These are phyloP conservation scores for Colletotrichum somersetense DNA, from an alignment of 2,329 filamentous ascomycete species.

Conservation along the genomic window DNA sequence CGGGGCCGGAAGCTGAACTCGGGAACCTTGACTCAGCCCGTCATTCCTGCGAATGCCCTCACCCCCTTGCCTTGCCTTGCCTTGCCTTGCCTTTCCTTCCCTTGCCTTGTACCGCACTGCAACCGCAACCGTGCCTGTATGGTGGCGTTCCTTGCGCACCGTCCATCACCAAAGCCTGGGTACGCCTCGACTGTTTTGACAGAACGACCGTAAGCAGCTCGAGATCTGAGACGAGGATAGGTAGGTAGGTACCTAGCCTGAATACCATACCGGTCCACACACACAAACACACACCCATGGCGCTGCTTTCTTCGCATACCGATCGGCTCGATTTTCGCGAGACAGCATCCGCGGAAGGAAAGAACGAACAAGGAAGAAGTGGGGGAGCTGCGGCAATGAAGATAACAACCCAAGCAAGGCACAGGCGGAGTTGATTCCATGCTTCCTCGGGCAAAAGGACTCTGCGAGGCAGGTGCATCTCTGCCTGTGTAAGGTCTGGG, in stretches of 20 bases:
- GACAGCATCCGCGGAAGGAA: not conserved
- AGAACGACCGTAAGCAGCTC: not conserved
- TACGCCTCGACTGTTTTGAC: conserved; percentile 2
- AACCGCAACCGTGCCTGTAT: not conserved
- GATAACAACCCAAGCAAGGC: not conserved
- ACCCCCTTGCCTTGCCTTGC: not conserved
- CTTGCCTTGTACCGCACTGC: not conserved
- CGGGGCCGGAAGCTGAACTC: conserved; percentile 1
- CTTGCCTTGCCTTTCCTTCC: not conserved
- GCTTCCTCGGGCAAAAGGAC: not conserved
- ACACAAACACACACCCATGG: not conserved
- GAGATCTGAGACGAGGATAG: not conserved
- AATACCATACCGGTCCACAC: not conserved
- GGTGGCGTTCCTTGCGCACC: not conserved
- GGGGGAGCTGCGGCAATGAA: not conserved
- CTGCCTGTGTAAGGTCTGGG: not conserved
- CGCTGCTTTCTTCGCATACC: not conserved
- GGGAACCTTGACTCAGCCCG: conserved; percentile 5
- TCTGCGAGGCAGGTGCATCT: not conserved
- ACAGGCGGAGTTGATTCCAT: not conserved
- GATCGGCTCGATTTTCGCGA: not conserved
- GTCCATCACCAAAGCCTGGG: not conserved
- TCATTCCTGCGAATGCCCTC: not conserved
- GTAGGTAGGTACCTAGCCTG: not conserved
- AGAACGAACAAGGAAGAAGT: not conserved